Evolutionary conservation across 2,329 filamentous ascomycete genomes (phyloP).

Genomic region (Cladorrhinum sp.): DNA sequence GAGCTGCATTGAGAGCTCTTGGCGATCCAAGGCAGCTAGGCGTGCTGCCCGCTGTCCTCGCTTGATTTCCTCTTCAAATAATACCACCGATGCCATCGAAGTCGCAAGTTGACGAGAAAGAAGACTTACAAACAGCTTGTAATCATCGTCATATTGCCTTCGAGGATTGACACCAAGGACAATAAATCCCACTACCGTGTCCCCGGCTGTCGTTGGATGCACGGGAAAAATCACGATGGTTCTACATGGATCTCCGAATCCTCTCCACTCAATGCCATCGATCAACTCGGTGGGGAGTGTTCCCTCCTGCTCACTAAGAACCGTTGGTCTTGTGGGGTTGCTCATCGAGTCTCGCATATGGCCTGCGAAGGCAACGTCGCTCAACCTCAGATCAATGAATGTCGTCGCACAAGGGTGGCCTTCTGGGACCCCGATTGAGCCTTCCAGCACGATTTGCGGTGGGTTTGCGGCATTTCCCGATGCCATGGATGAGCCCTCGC

Average conservation of each 20-base stretch:
- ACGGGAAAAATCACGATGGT: slow-evolving; percentile 76
- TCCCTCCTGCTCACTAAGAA: slow-evolving; percentile 64
- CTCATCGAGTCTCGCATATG: slow-evolving; percentile 73
- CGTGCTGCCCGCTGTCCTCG: slow-evolving; percentile 70
- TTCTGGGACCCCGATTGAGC: slow-evolving; percentile 64
- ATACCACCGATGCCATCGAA: slow-evolving; percentile 74
- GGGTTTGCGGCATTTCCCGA: slow-evolving; percentile 62
- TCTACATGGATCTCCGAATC: slow-evolving; percentile 67
- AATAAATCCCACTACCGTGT: slow-evolving; percentile 72
- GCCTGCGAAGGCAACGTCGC: slow-evolving; percentile 70
- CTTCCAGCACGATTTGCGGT: slow-evolving; percentile 67
- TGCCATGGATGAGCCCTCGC: slow-evolving; percentile 68
- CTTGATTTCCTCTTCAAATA: slow-evolving; percentile 80
- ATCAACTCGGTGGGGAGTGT: slow-evolving; percentile 64
- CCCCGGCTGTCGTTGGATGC: slow-evolving; percentile 68
- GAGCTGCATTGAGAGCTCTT: slow-evolving; percentile 73
- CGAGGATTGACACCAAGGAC: slow-evolving; percentile 76
- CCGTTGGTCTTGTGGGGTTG: slow-evolving; percentile 61
- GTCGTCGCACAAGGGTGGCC: slow-evolving; percentile 60
- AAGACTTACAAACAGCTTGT: slow-evolving; percentile 72
- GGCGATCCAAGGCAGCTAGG: slow-evolving; percentile 71
- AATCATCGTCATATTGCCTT: slow-evolving; percentile 76
- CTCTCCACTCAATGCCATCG: slow-evolving; percentile 65
- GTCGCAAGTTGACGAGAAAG: slow-evolving; percentile 74
- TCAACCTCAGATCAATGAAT: slow-evolving; percentile 65